Conservation (phyloP, 2,329 filamentous ascomycete species). For the Fusarium humuli region DNA sequence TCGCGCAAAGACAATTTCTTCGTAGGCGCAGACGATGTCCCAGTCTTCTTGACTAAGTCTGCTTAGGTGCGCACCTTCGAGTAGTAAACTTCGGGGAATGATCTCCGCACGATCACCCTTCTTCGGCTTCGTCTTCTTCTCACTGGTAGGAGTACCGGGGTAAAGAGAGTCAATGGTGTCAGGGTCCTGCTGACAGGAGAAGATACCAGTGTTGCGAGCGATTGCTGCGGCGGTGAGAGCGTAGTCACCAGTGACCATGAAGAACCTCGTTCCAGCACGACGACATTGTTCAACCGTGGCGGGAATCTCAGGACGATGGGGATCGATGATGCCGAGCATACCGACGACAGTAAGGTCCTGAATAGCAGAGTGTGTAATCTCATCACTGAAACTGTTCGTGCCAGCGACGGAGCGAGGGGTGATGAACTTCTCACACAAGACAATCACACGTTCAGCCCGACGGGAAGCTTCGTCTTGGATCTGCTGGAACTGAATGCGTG, state of each 20-base stretch:
- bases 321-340: conserved; percentile 64
- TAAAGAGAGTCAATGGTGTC: conserved; percentile 49
- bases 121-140: conserved; percentile 22
- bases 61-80: conserved; percentile 69
- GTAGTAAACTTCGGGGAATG: conserved; percentile 44
- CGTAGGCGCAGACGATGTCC: conserved; percentile 61
- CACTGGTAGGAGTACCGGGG: not conserved
- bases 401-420: conserved; percentile 44
- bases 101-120: conserved; percentile 26
- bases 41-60: conserved; percentile 62
- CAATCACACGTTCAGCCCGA: conserved; percentile 58
- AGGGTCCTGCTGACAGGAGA: conserved; percentile 61
- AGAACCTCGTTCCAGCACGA: conserved; percentile 59
- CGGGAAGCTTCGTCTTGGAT: conserved; percentile 56
- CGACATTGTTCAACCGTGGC: conserved; percentile 56
- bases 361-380: conserved; percentile 56
- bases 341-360: conserved; percentile 61
- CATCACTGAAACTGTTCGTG: conserved; percentile 64
- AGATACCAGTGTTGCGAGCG: conserved; percentile 73
- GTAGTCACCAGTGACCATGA: conserved; percentile 63
- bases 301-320: conserved; percentile 58
- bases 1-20: conserved; percentile 74
- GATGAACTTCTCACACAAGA: conserved; percentile 55
- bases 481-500: conserved; percentile 49
- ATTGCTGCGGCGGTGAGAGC: conserved; percentile 72